These are phyloP conservation scores for Acacia concinna DNA, from an alignment of 331 rosid genomes.

Conservation along the genomic window DNA sequence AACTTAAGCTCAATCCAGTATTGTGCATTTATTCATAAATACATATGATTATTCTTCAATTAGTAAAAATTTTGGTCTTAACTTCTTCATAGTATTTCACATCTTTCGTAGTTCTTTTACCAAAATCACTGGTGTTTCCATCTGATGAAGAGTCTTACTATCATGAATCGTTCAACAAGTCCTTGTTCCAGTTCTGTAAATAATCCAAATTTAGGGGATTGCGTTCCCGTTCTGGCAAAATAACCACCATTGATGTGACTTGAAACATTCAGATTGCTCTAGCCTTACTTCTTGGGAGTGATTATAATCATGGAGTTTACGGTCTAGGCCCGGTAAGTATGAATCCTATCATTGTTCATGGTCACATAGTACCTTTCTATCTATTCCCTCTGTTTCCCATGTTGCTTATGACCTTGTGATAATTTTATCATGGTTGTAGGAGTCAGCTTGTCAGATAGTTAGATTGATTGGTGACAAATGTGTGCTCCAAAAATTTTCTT, in stretches of 20 bases:
- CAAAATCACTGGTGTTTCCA: background rate
- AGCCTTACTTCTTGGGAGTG: conserved; percentile 80
- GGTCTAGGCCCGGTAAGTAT: conserved; percentile 75
- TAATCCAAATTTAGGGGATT: conserved; percentile 7
- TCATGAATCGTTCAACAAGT: background rate
- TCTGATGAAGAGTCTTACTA: background rate
- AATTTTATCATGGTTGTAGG: conserved; percentile 45
- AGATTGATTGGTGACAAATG: conserved; percentile 64
- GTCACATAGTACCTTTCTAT: conserved; percentile 16
- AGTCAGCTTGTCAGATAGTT: conserved; percentile 72
- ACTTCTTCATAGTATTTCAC: background rate
- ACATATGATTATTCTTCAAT: background rate
- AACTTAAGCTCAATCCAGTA: conserved; percentile 15
- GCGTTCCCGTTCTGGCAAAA: conserved; percentile 20
- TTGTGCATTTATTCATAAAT: conserved; percentile 19
- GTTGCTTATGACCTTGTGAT: conserved; percentile 23
- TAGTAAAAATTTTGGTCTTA: background rate
- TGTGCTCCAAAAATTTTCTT: conserved; percentile 63
- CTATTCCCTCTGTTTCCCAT: background rate
- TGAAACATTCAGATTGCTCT: conserved; percentile 66
- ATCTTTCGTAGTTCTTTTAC: conserved; percentile 6
- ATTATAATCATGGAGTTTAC: conserved; percentile 67
- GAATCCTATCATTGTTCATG: conserved; percentile 13
- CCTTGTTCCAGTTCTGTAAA: conserved; percentile 3
- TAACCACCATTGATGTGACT: conserved; percentile 33